These are phyloP conservation scores for Trebouxia gelatinosa DNA, from an alignment of 163 green algal species.

Conservation along the genomic window DNA sequence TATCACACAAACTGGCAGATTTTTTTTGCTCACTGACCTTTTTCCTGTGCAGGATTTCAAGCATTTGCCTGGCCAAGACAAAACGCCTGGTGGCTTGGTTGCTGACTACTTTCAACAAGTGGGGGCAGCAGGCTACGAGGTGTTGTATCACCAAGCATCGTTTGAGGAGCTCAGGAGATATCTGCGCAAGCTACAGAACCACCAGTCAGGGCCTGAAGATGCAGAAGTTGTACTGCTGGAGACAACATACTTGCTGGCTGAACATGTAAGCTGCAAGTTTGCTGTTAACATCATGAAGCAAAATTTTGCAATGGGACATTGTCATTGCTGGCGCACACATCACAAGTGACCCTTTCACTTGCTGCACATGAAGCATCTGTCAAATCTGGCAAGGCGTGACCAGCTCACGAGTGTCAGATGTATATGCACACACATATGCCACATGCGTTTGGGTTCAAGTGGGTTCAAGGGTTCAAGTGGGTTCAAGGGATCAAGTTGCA, in stretches of 20 bases:
- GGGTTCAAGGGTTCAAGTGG: not conserved
- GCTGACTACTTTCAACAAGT: not conserved
- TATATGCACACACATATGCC: no score
- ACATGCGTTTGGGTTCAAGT: no score
- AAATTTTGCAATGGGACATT: not conserved
- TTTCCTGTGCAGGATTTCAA: not conserved
- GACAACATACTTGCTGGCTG: conserved; percentile 1
- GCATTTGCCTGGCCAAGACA: conserved; percentile 6
- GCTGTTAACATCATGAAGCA: not conserved
- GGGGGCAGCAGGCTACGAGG: not conserved
- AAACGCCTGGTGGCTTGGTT: not conserved
- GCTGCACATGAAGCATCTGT: no score
- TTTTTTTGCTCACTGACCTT: not conserved
- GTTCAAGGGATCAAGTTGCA: not conserved
- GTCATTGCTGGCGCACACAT: not conserved
- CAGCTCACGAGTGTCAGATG: no score
- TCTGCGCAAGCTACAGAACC: conserved; percentile 6
- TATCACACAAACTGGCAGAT: no score
- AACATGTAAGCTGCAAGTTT: not conserved
- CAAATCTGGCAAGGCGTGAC: no score
- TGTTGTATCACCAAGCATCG: not conserved
- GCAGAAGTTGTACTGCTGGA: conserved; percentile 6
- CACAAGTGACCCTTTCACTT: not conserved
- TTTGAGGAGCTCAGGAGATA: conserved; percentile 10
- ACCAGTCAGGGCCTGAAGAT: not conserved